Evolutionary conservation across 768 basidiomycete species (phyloP), one percentile per base, ranked within the genome.

Genomic region (Pisolithus tinctorius): DNA sequence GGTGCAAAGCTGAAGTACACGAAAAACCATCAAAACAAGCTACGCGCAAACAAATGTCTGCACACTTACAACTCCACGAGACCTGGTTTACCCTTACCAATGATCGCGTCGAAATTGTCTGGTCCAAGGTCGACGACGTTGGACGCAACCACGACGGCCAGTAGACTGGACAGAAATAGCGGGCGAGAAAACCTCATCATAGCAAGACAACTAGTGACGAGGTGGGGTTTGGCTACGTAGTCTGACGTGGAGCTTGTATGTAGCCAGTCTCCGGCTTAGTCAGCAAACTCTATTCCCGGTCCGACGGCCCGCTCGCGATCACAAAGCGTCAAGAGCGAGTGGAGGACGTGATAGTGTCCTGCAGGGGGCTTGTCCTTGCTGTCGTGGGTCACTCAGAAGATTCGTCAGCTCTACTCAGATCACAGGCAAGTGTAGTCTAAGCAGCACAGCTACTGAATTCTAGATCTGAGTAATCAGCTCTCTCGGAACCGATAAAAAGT

Each of bases 31-130:
- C 54, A 38, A 29, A 49, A 17, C 14, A 52, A 20, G 27, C 6
- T 26, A 46, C 40, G 25, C 29, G 17, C 29, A 31, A 13, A 26
- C 53, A 37, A 14, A 44, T 57, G 39, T 38, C 14, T 11, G 20
- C 29, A 4, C 25, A 78, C 92, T 68, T 61, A 93, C 91, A 95
- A 94, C 71, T 94, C 92, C 25, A 95, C 89, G 31, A 93, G 76
- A 60, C 84, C 90, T 50, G 89, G 86, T 62, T 80, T 88, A 49
- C 86, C 89, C 51, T 85, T 70, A 46, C 92, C 93, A 61, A 95
- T 71, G 50, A 83, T 65, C 27, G 71, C 58, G 65, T 92, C 85
- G 63, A 93, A 96, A 70, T 86, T 89, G 55, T 76, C 73, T 0
- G 86, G 75, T 43, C 65, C 78, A 43, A 95, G 82, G 7, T 93